Percentiles rank a stretch among this genome's conserved stretches.
Conservation (phyloP, 495 filamentous ascomycete species). For the Penicillium fimorum region DNA sequence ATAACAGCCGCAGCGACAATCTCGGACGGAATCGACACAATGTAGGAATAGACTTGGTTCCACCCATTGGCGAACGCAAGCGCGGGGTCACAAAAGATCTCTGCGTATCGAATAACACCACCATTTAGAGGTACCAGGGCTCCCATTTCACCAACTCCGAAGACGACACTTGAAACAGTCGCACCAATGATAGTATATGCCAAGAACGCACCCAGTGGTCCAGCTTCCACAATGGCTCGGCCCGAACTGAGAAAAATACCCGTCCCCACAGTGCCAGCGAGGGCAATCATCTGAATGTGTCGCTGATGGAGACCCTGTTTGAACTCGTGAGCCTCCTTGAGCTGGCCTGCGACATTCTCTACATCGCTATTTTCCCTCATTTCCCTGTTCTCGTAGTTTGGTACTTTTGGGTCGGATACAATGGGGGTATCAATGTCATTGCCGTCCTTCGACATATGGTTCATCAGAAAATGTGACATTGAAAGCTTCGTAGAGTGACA, state of each 20-base stretch:
- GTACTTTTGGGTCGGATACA: neutral
- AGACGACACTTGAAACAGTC: constrained; percentile 19
- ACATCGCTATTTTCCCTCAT: constrained; percentile 1
- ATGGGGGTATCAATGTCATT: constrained; percentile 4
- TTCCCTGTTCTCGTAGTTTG: constrained; percentile 6
- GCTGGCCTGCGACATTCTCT: constrained; percentile 12
- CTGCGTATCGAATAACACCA: constrained; percentile 27
- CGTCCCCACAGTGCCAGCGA: constrained; percentile 40
- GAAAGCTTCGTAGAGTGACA: neutral
- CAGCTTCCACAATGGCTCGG: constrained; percentile 54
- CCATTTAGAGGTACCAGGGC: constrained; percentile 30
- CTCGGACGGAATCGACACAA: constrained; percentile 40
- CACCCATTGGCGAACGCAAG: constrained; percentile 33
- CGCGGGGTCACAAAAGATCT: constrained; percentile 31
- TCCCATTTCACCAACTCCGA: constrained; percentile 27
- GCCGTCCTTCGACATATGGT: neutral
- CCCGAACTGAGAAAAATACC: constrained; percentile 47
- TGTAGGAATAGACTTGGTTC: constrained; percentile 26
- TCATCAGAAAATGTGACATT: neutral
- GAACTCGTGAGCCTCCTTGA: constrained; percentile 9
- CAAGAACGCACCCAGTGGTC: constrained; percentile 52
- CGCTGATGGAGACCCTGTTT: constrained; percentile 20
- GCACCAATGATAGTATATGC: constrained; percentile 29
- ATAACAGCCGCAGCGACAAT: constrained; percentile 46
- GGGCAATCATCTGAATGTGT: constrained; percentile 43